Evolutionary conservation across 2,329 filamentous ascomycete genomes (phyloP), one percentile per base, ranked within the genome.

Genomic region (Botrytis deweyae): DNA sequence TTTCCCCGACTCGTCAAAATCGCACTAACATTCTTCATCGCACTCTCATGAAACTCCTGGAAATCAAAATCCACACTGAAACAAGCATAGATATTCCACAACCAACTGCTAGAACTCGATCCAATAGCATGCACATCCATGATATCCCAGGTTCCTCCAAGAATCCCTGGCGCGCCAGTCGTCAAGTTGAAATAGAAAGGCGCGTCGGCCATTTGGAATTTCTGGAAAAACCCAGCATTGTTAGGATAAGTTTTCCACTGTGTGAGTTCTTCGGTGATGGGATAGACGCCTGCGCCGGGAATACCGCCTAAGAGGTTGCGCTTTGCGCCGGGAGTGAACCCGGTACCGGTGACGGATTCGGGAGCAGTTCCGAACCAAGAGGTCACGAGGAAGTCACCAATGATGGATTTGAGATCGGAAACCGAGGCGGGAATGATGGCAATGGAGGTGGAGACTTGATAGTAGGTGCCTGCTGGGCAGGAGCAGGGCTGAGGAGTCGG

Each of bases 61-160:
- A 69, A 69, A 44, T 58, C 49, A 33, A 69, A 69, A 1, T 69
- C 66, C n/a, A 69, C 9, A 25, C n/a, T 33, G 12, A 69, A 69
- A 33, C 66, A 69, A 58, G 66, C 66, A 69, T 69, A 69, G 38
- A 69, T 69, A 33, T 69, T 69, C 66, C 66, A 69, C 66, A 69
- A 69, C 66, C 66, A 69, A 33, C 49, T 69, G 3, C 36, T 25
- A 4, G 25, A 42, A 0, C 1, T 42, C 5, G 66, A 9, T 33
- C 49, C 49, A 58, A 69, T 33, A 6, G 66, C 66, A 44, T 69
- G 49, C 10, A 69, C 49, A 44, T 69, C 66, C 10, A 69, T 29
- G 9, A 69, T 58, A 44, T 69, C 66, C 66, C 66, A 69, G 1
- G 66, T 69, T 10, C 66, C 66, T 2, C 25, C 66, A 0, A 69